These are phyloP conservation scores for Limtongia smithiae DNA, from an alignment of 805 yeast genomes.

Conservation along the genomic window DNA sequence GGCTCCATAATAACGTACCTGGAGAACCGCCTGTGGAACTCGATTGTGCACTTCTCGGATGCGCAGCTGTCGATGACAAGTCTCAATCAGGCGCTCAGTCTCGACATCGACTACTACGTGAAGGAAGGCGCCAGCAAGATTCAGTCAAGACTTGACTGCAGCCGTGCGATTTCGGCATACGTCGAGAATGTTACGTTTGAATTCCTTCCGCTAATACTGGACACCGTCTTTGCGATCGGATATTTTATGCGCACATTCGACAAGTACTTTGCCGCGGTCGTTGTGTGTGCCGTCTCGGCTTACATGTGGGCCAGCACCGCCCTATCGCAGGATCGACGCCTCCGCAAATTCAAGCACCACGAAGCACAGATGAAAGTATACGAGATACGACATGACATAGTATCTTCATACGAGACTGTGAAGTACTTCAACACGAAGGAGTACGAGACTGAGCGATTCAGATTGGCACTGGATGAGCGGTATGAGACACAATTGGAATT, in stretches of 20 bases:
- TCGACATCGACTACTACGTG: conserved; percentile 25
- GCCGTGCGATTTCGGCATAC: conserved; percentile 17
- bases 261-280: conserved; percentile 14
- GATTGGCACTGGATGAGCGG: conserved; percentile 9
- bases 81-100: conserved; percentile 16
- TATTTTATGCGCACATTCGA: conserved; percentile 21
- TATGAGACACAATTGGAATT: conserved; percentile 14
- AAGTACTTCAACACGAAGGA: conserved; percentile 27
- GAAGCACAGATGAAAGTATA: conserved; percentile 6
- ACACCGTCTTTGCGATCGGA: conserved; percentile 21
- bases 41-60: conserved; percentile 19
- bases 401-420: conserved; percentile 24
- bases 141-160: conserved; percentile 14
- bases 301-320: conserved; percentile 22
- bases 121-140: conserved; percentile 18
- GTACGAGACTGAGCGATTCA: conserved; percentile 22
- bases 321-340: conserved; percentile 10
- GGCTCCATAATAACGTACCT: conserved; percentile 22
- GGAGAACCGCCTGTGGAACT: conserved; percentile 20
- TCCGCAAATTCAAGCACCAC: conserved; percentile 14
- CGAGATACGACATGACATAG: conserved; percentile 19
- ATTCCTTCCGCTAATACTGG: conserved; percentile 20
- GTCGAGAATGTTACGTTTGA: conserved; percentile 25
- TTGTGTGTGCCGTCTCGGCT: conserved; percentile 12
- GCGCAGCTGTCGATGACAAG: conserved; percentile 14